Evolutionary conservation across 768 basidiomycete species (phyloP), one percentile per base, ranked within the genome.

Genomic region (Xanthoconium stramineum): DNA sequence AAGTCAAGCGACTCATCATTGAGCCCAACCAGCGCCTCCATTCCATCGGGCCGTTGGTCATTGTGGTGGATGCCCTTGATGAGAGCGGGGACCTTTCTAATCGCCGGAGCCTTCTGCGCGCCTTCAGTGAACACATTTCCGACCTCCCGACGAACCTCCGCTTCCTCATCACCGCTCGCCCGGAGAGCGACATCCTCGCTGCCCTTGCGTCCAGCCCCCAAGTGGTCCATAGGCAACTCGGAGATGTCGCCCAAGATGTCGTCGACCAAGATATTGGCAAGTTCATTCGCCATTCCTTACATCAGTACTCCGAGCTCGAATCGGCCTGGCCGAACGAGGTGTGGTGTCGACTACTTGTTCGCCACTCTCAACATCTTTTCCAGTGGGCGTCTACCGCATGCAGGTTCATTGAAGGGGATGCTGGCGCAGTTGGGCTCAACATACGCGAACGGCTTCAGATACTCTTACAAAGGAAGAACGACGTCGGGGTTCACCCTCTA

Each of bases 11-110:
- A 19, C 59, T 75, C 20, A 65, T 74, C 45, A 36, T 74, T 7
- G 54, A 53, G 5, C 70, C 74, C 6, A 58, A 61, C 40, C 46
- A 51, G 19, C 32, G 58, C 10, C 50, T 73, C 6, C 58, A 63
- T 29, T 50, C 63, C 8, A 50, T 69, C 13, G 71, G 71, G 0
- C 74, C 75, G 13, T 45, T 76, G 3, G 40, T 75, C 12, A 52
- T 75, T 8, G 63, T 76, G 19, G 65, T 76, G 17, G 74, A 77
- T 42, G 74, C 63, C 11, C 59, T 74, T n/a, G 69, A 74, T 35
- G 64, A 67, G 49, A 67, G 69, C 43, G 63, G 63, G 8, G 59
- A 67, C 29, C 47, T 17, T 7, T 15, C 50, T 9, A 30, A 28
- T 52, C 66, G 67, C 19, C 50, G 55, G 15, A 44, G 50, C 2